phyloP scores from a whole-genome alignment of 2,329 filamentous ascomycete species.

The Penicillium sp. region DNA sequence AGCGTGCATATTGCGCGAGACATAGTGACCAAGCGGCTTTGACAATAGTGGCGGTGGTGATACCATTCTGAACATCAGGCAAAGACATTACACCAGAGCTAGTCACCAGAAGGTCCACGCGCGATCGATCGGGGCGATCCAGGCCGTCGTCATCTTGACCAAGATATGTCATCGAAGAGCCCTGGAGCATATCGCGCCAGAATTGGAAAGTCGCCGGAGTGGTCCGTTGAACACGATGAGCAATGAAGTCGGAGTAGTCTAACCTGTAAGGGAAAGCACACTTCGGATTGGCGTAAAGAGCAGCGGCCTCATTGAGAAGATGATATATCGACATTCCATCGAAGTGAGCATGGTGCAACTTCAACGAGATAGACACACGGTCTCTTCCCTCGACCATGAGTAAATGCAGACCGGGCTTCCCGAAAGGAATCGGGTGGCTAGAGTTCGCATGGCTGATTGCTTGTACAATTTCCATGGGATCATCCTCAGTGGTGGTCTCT shows the following conservation, averaged over 20 bases:
- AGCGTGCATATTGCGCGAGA: not conserved
- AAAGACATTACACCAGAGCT: not conserved
- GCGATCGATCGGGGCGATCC: not conserved
- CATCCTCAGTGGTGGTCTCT: not conserved
- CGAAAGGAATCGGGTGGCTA: not conserved
- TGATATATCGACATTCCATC: not conserved
- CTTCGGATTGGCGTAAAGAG: not conserved
- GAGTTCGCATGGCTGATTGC: not conserved
- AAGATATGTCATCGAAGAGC: not conserved
- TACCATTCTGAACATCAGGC: not conserved
- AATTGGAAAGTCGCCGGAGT: not conserved
- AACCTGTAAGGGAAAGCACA: not conserved
- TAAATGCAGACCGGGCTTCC: not conserved
- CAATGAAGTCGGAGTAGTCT: not conserved
- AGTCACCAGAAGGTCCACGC: not conserved
- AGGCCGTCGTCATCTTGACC: not conserved
- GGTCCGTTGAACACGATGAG: not conserved
- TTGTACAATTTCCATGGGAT: not conserved
- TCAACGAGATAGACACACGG: not conserved
- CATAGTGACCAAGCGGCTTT: not conserved
- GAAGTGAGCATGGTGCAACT: not conserved
- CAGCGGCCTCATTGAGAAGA: not conserved
- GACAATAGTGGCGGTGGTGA: not conserved
- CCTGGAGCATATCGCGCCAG: not conserved
- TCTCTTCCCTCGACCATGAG: not conserved